Evolutionary conservation across 441 rosid genomes (phyloP).

Genomic region (Euphorbia schlechtendalii): DNA sequence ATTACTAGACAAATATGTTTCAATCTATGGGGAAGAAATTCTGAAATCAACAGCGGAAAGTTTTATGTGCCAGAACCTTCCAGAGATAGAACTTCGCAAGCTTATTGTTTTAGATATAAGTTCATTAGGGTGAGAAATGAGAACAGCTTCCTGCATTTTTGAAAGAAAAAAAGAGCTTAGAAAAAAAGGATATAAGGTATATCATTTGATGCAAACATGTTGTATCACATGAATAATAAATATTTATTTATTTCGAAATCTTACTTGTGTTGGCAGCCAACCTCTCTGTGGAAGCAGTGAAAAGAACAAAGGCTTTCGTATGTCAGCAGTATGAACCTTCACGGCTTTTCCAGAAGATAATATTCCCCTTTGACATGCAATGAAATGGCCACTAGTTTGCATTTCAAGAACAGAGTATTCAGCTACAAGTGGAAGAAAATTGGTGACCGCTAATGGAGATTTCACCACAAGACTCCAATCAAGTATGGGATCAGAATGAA

Average conservation of each 20-base stretch:
- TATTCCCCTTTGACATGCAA: slow-evolving; percentile 63
- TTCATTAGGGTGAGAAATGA: slow-evolving; percentile 74
- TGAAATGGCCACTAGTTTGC: slow-evolving; percentile 61
- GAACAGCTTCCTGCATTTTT: slow-evolving; percentile 73
- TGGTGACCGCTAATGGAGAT: slow-evolving; percentile 74
- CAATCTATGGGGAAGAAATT: background rate
- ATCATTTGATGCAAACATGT: background rate
- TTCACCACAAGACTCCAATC: slow-evolving; percentile 90
- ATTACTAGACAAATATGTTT: slow-evolving; percentile 14
- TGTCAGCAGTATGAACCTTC: slow-evolving; percentile 71
- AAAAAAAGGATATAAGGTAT: slow-evolving; percentile 10
- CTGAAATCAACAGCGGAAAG: slow-evolving; percentile 6
- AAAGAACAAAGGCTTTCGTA: slow-evolving; percentile 64
- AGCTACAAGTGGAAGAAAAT: slow-evolving; percentile 82
- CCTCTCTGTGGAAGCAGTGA: slow-evolving; percentile 84
- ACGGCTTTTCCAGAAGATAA: slow-evolving; percentile 63
- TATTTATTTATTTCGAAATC: slow-evolving; percentile 22
- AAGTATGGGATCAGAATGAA: slow-evolving; percentile 69
- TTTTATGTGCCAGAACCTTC: slow-evolving; percentile 52
- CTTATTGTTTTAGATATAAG: slow-evolving; percentile 72
- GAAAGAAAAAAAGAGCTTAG: slow-evolving; percentile 9
- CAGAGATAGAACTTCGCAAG: slow-evolving; percentile 81
- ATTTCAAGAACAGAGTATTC: slow-evolving; percentile 76
- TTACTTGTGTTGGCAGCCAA: slow-evolving; percentile 84
- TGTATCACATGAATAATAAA: slow-evolving; percentile 11